Evolutionary conservation across 371 early-diverging fungal species (phyloP).

Genomic region (Actinomortierella ambigua): DNA sequence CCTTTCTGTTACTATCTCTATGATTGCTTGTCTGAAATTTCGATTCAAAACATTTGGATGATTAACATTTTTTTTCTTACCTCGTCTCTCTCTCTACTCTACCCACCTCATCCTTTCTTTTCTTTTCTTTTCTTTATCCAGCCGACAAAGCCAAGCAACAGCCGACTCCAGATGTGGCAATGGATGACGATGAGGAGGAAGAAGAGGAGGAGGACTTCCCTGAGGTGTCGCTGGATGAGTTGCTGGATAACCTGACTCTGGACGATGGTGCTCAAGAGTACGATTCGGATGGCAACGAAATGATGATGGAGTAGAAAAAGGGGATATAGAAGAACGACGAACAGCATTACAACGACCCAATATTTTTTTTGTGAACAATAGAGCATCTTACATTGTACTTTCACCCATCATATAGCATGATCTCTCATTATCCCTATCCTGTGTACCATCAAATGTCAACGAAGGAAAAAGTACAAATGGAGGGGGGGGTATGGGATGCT

Average conservation of each 20-base stretch:
- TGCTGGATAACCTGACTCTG: constrained; percentile 85
- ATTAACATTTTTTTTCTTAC: neutral
- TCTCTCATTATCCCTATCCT: too few species aligned
- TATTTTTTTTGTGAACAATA: too few species aligned
- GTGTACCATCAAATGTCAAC: too few species aligned
- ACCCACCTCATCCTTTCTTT: neutral
- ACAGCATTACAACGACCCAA: too few species aligned
- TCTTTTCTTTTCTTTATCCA: constrained; percentile 3
- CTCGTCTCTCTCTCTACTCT: too few species aligned
- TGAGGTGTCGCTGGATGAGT: constrained; percentile 87
- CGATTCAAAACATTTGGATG: too few species aligned
- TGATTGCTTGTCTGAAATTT: too few species aligned
- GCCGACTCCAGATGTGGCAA: constrained; percentile 14
- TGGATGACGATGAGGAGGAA: constrained; percentile 55
- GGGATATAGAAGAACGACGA: neutral
- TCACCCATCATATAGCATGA: too few species aligned
- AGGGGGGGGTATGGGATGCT: too few species aligned
- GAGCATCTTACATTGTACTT: too few species aligned
- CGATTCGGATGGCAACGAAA: constrained; percentile 32
- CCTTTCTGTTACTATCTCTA: too few species aligned
- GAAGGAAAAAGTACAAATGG: too few species aligned
- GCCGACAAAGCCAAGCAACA: constrained; percentile 36
- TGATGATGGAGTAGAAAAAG: constrained; percentile 36
- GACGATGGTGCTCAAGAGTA: constrained; percentile 60
- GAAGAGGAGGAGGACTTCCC: constrained; percentile 88